Base-by-base conservation (phyloP, 257 asterid genomes). In the Solanum sejunctum region DNA sequence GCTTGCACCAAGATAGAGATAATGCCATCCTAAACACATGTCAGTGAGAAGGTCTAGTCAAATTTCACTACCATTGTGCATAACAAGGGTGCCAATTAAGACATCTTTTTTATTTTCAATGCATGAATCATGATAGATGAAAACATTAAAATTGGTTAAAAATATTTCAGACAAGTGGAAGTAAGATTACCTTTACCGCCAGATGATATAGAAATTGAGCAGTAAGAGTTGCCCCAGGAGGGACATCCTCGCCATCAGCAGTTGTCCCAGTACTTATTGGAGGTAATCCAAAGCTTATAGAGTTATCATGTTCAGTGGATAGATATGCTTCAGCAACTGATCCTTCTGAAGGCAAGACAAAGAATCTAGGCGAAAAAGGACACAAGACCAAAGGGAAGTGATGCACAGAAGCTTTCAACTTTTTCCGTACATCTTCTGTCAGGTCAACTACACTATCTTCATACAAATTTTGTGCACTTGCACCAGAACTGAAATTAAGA, bases 261-360 rank as follows among this genome's bases (percentile, higher is more conserved):
- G 88, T 92, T 63, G 79, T 88, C 83, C 96, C 98, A 10, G 92
- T 91, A 86, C 94, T 94, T 88, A 94, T 85, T 61, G 98, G 92
- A 89, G 99, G 99, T 89, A 97, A 92, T 60, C 97, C 98, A 43
- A 87, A 92, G 92, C 99, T 97, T 87, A 97, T 84, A 55, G 98
- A 97, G 88, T 91, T 92, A 86, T 93, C 98, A 85, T 89, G 93
- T 87, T 92, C 92, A 84, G 90, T 17, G 56, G 97, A 95, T 83
- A 97, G 87, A 89, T 90, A 85, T 41, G 98, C 98, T 91, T 95
- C 98, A 82, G 98, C 95, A 84, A 91, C 87, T 84, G 94, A 95
- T 84, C 99, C 98, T 93, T 97, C 98, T 86, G 99, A 94, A 90
- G 99, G 99, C 87, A 97, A 89, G 90, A 94, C 98, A 87, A 97